phyloP scores from a whole-genome alignment of 2,329 filamentous ascomycete species.

The Paecilomyces variotii region DNA sequence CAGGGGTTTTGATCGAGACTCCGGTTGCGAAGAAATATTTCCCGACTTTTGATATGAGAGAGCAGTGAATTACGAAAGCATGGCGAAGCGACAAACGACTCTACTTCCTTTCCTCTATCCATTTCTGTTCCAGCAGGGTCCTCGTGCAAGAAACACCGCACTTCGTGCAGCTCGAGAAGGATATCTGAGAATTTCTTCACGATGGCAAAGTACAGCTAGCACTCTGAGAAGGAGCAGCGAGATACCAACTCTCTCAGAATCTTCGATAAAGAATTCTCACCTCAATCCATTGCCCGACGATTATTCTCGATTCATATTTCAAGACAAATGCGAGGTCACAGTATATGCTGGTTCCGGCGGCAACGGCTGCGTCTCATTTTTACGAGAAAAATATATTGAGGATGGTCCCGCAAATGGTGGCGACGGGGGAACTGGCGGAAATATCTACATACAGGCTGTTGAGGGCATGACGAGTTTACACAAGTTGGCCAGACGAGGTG shows the following conservation, averaged over 20 bases:
- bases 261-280: constrained; percentile 38
- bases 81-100: constrained; percentile 10
- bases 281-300: constrained; percentile 78
- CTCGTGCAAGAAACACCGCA: constrained; percentile 7
- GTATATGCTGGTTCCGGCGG: constrained; percentile 75
- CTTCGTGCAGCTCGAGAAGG: constrained; percentile 4
- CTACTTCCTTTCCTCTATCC: constrained; percentile 30
- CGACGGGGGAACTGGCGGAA: constrained; percentile 85
- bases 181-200: constrained; percentile 4
- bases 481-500: constrained; percentile 72
- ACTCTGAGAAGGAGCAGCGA: constrained; percentile 5
- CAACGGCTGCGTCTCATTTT: constrained; percentile 87
- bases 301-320: constrained; percentile 74
- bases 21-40: background rate
- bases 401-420: constrained; percentile 91
- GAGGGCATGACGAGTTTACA: constrained; percentile 87
- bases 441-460: constrained; percentile 88
- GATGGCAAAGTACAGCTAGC: constrained; percentile 17
- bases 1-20: background rate
- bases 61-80: background rate
- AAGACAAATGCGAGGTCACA: constrained; percentile 73
- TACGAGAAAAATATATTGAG: constrained; percentile 80
- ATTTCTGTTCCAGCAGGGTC: constrained; percentile 13
- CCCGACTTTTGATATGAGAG: background rate
- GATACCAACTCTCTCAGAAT: constrained; percentile 8